Evolutionary conservation across 2,329 filamentous ascomycete genomes (phyloP).

Genomic region (Coleophoma cylindrospora): DNA sequence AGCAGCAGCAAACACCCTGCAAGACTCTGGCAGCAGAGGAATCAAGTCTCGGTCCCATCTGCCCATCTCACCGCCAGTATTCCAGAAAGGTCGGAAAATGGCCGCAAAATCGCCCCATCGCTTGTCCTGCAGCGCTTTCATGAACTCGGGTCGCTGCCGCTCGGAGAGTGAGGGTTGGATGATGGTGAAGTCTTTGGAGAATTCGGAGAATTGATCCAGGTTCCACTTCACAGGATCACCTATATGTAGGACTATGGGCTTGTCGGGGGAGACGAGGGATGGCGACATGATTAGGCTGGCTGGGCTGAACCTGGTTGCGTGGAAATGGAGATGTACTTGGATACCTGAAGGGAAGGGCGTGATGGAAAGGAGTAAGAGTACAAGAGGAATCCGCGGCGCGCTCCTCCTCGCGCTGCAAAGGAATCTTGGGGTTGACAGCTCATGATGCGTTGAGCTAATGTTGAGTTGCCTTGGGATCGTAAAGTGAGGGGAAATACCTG

Average conservation of each 20-base stretch:
- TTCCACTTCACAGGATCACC: slow-evolving; percentile 28
- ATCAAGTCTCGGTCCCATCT: slow-evolving; percentile 57
- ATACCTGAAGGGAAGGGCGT: no score
- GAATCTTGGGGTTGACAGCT: no score
- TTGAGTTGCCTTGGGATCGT: no score
- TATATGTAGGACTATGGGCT: slow-evolving; percentile 26
- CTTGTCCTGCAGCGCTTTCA: slow-evolving; percentile 40
- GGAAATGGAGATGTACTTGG: no score
- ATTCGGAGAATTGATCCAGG: slow-evolving; percentile 24
- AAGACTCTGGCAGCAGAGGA: slow-evolving; percentile 43
- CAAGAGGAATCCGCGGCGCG: no score
- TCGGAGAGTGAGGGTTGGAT: slow-evolving; percentile 45
- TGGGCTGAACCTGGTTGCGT: no score
- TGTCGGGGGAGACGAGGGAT: slow-evolving; percentile 1
- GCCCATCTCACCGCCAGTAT: slow-evolving; percentile 61
- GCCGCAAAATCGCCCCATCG: slow-evolving; percentile 49
- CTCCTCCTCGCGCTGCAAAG: no score
- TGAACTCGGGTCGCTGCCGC: slow-evolving; percentile 44
- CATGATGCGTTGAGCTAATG: no score
- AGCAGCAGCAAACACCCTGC: slow-evolving; percentile 53
- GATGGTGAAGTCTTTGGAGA: slow-evolving; percentile 35
- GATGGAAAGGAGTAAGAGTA: no score
- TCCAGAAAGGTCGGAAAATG: slow-evolving; percentile 56
- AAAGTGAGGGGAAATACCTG: no score
- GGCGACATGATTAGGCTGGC: no score